Conservation (phyloP, 805 yeast genomes). For the Saccharomycodes ludwigii region DNA sequence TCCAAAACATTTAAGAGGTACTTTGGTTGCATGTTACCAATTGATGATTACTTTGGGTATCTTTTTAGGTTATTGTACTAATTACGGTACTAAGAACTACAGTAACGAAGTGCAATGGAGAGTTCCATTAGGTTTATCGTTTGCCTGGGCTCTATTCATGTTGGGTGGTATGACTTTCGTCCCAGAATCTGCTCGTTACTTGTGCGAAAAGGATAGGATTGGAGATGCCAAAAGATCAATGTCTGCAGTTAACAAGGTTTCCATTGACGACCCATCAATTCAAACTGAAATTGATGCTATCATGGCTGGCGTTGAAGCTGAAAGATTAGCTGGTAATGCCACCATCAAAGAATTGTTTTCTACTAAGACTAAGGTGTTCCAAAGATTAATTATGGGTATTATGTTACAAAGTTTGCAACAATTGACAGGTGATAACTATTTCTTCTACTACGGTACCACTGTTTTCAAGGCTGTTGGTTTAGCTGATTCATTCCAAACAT, state of each 20-base stretch:
- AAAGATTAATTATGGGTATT: constrained; percentile 35
- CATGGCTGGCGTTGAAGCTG: constrained; percentile 46
- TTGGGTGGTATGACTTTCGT: constrained; percentile 39
- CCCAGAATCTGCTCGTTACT: constrained; percentile 62
- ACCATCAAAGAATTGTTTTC: constrained; percentile 34
- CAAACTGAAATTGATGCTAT: constrained; percentile 38
- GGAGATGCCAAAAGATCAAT: constrained; percentile 45
- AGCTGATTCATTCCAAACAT: constrained; percentile 40
- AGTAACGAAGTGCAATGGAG: constrained; percentile 54
- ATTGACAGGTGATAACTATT: constrained; percentile 49
- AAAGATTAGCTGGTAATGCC: constrained; percentile 47
- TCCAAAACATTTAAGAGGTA: constrained; percentile 50
- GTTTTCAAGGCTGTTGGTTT: constrained; percentile 20
- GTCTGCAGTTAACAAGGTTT: constrained; percentile 38
- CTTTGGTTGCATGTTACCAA: constrained; percentile 49
- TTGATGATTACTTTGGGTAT: constrained; percentile 53
- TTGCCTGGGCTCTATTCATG: constrained; percentile 26
- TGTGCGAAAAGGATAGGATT: constrained; percentile 33
- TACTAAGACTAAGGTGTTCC: constrained; percentile 49
- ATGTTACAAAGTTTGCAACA: constrained; percentile 50
- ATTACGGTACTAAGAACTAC: constrained; percentile 40
- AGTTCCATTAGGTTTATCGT: constrained; percentile 45
- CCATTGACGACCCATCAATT: constrained; percentile 34
- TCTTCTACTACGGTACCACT: constrained; percentile 48
- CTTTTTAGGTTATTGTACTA: constrained; percentile 56